Evolutionary conservation across 495 filamentous ascomycete genomes (phyloP), one percentile per base, ranked within the genome.

Genomic region (Xylaria longipes): DNA sequence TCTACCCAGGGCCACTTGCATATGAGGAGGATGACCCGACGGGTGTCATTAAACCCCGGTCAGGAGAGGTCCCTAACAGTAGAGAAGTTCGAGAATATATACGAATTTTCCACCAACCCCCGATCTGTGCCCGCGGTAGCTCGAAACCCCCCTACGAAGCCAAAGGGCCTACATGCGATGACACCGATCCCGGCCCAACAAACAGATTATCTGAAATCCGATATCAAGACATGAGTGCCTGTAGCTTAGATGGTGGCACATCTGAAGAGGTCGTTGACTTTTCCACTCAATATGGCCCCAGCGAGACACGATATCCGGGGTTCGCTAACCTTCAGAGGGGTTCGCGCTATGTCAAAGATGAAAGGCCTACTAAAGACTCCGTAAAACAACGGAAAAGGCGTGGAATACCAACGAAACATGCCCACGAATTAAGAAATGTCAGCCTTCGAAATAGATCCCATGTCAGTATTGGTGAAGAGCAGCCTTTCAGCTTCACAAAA

Each of bases 401-500:
- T 65, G 73, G 11, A 50, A 39, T 65, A 33, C 61, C 76, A 61
- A 41, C 57, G 29, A 76, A 68, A 39, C 69, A 69, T 63, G 68
- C 22, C 43, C 75, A 76, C 52, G 75, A 79, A 45, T 27, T 77
- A 20, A 75, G 68, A 37, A 77, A 76, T 12, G 71, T 83, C 63
- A 80, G 73, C 72, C 80, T 83, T 62, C 78, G 79, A 65, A 80
- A 79, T 33, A 81, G 75, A 50, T 80, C 78, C 8, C 79, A 82
- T 69, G 78, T 83, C 75, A 83, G 82, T 61, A 76, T 87, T 29
- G 78, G 76, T 39, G 83, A 82, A 45, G 76, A 77, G 17, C 83
- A 85, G 66, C 82, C 79, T 12, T 89, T 89, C 74, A 89, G 83
- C 69, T 79, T 90, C 29, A 80, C 85, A 52, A 82, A 81, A 68